Conservation (phyloP, 768 basidiomycete species). For the Cyathus striatus region DNA sequence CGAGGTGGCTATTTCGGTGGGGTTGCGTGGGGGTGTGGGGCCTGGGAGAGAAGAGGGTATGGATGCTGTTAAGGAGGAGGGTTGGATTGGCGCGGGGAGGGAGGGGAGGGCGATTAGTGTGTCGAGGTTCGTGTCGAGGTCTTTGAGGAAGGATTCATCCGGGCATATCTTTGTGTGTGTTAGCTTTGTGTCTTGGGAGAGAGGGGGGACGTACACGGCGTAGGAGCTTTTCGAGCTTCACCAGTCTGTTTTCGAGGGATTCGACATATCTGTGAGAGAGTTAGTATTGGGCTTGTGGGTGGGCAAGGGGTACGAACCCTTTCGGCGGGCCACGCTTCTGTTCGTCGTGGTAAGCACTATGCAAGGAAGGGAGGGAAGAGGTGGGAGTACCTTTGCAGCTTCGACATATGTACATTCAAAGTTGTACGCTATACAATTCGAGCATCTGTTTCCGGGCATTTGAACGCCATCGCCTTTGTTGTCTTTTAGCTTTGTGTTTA, state of each 20-base stretch:
- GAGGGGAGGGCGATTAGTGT: slow-evolving; percentile 13
- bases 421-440: slow-evolving; percentile 61
- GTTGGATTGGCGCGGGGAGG: slow-evolving; percentile 4
- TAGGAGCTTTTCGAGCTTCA: slow-evolving; percentile 59
- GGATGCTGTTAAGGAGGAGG: not conserved
- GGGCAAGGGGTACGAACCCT: slow-evolving; percentile 48
- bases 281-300: slow-evolving; percentile 47
- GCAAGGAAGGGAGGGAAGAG: no score
- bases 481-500: no score
- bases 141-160: slow-evolving; percentile 54
- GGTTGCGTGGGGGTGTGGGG: not conserved
- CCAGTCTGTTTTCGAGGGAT: slow-evolving; percentile 51
- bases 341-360: no score
- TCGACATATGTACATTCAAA: slow-evolving; percentile 68
- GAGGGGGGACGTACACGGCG: slow-evolving; percentile 21
- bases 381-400: slow-evolving; percentile 52
- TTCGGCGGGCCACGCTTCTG: slow-evolving; percentile 60
- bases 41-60: not conserved
- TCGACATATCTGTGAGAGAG: slow-evolving; percentile 46
- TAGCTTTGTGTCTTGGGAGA: not conserved
- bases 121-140: slow-evolving; percentile 37
- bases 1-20: slow-evolving; percentile 23
- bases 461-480: slow-evolving; percentile 70
- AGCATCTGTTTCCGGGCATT: slow-evolving; percentile 61
- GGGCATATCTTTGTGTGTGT: slow-evolving; percentile 48